These are phyloP conservation scores for Potentilla sterilis DNA, from an alignment of 306 rosid species.

Conservation along the genomic window DNA sequence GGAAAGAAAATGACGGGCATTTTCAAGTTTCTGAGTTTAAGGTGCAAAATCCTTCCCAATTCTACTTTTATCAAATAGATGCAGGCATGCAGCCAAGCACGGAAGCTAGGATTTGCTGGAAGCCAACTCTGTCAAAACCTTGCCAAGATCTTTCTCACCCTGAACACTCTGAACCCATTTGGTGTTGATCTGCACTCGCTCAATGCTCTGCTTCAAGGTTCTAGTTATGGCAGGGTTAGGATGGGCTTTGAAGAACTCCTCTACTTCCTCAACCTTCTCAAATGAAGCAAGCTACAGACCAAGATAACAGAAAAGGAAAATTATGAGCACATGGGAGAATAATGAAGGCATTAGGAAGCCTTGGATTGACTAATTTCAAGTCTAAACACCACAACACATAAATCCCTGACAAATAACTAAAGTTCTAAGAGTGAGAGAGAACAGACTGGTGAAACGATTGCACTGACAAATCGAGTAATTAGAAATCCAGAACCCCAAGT, in stretches of 20 bases:
- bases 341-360: not conserved
- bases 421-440: slow-evolving; percentile 18
- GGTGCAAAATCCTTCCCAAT: not conserved
- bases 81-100: not conserved
- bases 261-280: slow-evolving; percentile 77
- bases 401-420: not conserved
- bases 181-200: slow-evolving; percentile 64
- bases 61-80: not conserved
- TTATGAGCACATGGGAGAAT: not conserved
- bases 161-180: slow-evolving; percentile 64
- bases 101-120: slow-evolving; percentile 33
- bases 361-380: slow-evolving; percentile 20
- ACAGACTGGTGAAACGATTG: slow-evolving; percentile 77
- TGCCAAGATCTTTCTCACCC: slow-evolving; percentile 51
- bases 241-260: slow-evolving; percentile 69
- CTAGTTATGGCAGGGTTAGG: slow-evolving; percentile 51
- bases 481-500: slow-evolving; percentile 84
- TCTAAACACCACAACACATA: slow-evolving; percentile 2
- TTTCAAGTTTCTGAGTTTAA: not conserved
- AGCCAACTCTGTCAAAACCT: slow-evolving; percentile 53
- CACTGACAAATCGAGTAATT: slow-evolving; percentile 67
- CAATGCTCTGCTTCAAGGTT: slow-evolving; percentile 90
- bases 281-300: slow-evolving; percentile 67
- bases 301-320: not conserved
- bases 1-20: not conserved